Base-by-base conservation (phyloP, 192 early-diverging fungal genomes). In the Coemansia sp. region DNA sequence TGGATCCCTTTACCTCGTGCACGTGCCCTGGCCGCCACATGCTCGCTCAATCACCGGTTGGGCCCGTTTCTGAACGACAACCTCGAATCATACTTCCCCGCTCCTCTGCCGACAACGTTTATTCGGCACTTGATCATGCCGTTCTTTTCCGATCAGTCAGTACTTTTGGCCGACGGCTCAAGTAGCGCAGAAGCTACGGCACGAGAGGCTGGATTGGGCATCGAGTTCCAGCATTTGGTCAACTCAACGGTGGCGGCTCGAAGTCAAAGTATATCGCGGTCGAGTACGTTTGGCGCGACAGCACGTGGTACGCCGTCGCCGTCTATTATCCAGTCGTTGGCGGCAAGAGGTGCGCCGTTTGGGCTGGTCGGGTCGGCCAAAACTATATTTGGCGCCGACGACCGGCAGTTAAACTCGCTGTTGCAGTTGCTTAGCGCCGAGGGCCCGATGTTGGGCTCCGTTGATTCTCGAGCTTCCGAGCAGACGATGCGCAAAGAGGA, bases 1-100 rank as follows among this genome's bases (percentile, higher is more conserved):
- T 97, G 95, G 95, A 93, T 97, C 53, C 95, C 95, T 8, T 83
- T 97, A 21, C 77, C 83, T 2, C 87, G 95, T 5, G 95, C 93
- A 6, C 85, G 90, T 22, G 91, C 90, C 5, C 81, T 97, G 49
- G 90, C 94, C 0, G 81, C 90, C 2, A 93, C 88, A 0, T 90
- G 91, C 64, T 91, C 90, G 23, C 70, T 97, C 7, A 87, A 93
- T 49, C 82, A 88, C 57, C 83, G 86, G 40, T 67, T 94, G 5
- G 88, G 85, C 0, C 84, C 83, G 14, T 94, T 96, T 57, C 75
- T 96, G 60, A 82, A 88, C 62, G 91, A 93, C 44, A 85, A 85
- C 22, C 74, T 94, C 1, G 86, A 88, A 61, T 74, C 75, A 1
- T 83, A 88, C 42, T 88, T 88, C 65, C 83, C 88, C 2, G 82